phyloP scores from a whole-genome alignment of 176 grass and related monocot genomes.

The Triticum dicoccoides region DNA sequence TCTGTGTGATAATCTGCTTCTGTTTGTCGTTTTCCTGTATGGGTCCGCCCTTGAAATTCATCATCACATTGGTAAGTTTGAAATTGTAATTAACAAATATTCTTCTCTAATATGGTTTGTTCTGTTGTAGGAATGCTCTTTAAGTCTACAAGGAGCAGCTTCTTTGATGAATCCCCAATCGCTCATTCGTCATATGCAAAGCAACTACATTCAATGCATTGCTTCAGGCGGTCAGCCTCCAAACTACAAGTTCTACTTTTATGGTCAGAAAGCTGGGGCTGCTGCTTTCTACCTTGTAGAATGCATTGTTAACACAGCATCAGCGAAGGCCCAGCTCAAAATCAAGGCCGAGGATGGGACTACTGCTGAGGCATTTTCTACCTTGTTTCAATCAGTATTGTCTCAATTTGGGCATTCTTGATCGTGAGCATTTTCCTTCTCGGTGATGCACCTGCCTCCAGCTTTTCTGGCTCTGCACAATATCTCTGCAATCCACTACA shows the following conservation, averaged over 20 bases:
- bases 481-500: neutral
- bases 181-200: constrained; percentile 94
- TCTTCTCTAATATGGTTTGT: neutral
- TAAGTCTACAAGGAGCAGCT: constrained; percentile 79
- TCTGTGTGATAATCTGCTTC: neutral
- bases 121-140: constrained; percentile 60
- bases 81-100: neutral
- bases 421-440: constrained; percentile 3
- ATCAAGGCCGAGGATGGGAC: constrained; percentile 85
- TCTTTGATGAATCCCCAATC: constrained; percentile 73
- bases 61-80: neutral
- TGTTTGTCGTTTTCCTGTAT: neutral
- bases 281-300: constrained; percentile 85
- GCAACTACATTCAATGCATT: constrained; percentile 81
- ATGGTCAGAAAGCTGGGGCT: constrained; percentile 77
- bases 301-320: constrained; percentile 87
- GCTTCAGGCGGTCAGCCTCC: constrained; percentile 93
- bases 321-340: constrained; percentile 83
- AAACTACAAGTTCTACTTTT: constrained; percentile 99
- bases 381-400: constrained; percentile 69
- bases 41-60: neutral
- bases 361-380: constrained; percentile 60
- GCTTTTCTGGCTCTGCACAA: neutral
- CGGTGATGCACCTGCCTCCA: neutral
- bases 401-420: constrained; percentile 71